phyloP scores from a whole-genome alignment of 202 grass and related monocot genomes.

The Brachypodium distachyon region DNA sequence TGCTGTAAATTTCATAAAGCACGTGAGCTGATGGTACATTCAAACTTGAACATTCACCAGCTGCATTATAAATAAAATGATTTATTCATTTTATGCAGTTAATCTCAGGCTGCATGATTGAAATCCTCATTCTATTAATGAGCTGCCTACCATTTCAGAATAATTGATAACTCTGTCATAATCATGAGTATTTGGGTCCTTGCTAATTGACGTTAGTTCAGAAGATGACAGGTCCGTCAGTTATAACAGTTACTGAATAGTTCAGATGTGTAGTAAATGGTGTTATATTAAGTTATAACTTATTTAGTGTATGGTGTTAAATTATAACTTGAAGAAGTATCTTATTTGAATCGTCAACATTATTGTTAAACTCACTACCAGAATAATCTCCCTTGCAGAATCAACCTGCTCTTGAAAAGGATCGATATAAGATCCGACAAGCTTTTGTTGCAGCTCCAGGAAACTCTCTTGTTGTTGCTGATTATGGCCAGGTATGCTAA shows the following conservation, averaged over 20 bases:
- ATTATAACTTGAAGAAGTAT: background rate
- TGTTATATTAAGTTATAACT: background rate
- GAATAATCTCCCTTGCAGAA: constrained; percentile 37
- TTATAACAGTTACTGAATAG: background rate
- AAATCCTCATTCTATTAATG: background rate
- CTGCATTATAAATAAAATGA: background rate
- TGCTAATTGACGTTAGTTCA: background rate
- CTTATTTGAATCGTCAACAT: background rate
- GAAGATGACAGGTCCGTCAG: constrained; percentile 1
- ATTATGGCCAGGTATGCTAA: constrained; percentile 83
- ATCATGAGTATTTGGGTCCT: background rate
- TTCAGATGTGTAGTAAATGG: background rate
- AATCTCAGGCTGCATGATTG: background rate
- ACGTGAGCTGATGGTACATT: background rate
- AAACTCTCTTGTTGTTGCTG: constrained; percentile 89
- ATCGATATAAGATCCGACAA: constrained; percentile 87
- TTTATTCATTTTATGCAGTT: background rate
- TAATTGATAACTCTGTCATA: background rate
- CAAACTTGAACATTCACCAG: constrained; percentile 6
- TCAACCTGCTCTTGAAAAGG: constrained; percentile 85
- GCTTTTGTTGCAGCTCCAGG: constrained; percentile 77
- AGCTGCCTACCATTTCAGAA: background rate
- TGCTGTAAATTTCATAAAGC: background rate
- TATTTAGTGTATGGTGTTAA: background rate
- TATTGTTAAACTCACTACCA: background rate